Evolutionary conservation across 2,329 filamentous ascomycete species (phyloP), one percentile per base, ranked within the genome.

Genomic region (Trichophyton schoenleinii): DNA sequence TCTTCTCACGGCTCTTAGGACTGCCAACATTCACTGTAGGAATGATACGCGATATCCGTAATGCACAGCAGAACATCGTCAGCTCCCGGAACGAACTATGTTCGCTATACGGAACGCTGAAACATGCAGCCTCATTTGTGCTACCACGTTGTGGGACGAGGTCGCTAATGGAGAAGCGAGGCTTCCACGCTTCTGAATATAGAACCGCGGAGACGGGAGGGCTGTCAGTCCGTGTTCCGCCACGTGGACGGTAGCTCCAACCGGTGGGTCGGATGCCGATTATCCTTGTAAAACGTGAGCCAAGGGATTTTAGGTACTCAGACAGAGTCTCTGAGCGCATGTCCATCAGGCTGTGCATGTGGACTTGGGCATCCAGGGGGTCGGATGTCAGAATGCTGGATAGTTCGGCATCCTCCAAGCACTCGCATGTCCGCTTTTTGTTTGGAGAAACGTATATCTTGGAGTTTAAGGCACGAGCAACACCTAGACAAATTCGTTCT

Each of bases 311-410:
- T 4, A 97, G 82, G 69, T 99, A 99, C 63, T 96, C 91, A 65
- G 89, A 85, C 0, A 99, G 66, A 0, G 92, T 96, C 66, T 96
- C 91, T 38, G 91, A 86, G 28, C 91, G 86, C 66, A 99, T 91
- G 73, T 97, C 92, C 80, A 94, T 94, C 8, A 99, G 80, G 68
- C 88, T 91, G 68, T 96, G 95, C 91, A 99, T 96, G 75, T 99
- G 94, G 0, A 99, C 91, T 73, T 97, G 92, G 0, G 94, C 94
- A 68, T 89, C 88, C 22, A 82, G 77, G 0, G 94, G 91, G 70
- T 96, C 79, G 6, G 81, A 80, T 0, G 94, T 99, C 68, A 99
- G 81, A 3, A 90, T 81, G 0, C 82, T 80, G 28, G 85, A 79
- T 3, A 99, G 81, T 69, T 96, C 91, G 0, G 87, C 80, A 70